phyloP scores from a whole-genome alignment of 129 eudicot species.

The Apium graveolens region DNA sequence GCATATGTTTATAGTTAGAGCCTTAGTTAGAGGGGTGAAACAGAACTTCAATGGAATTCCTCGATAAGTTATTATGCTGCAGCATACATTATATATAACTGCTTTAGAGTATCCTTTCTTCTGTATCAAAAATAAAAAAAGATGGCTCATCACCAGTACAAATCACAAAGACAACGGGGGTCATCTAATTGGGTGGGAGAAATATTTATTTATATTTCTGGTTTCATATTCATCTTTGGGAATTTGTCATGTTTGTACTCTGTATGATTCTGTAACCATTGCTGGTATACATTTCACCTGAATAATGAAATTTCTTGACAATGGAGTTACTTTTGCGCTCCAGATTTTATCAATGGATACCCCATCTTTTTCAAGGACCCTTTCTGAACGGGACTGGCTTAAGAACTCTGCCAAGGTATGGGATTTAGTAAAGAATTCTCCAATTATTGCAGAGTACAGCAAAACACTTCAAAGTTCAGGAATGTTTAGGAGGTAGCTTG shows the following conservation, averaged over 20 bases:
- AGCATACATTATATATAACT: not conserved
- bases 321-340: not conserved
- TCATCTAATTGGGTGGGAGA: not conserved
- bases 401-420: slow-evolving; percentile 88
- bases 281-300: not conserved
- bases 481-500: slow-evolving; percentile 58
- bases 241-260: not conserved
- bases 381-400: slow-evolving; percentile 95
- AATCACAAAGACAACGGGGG: not conserved
- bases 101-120: not conserved
- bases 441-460: slow-evolving; percentile 59
- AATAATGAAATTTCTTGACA: not conserved
- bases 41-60: not conserved
- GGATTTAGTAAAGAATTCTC: slow-evolving; percentile 81
- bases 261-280: not conserved
- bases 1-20: not conserved
- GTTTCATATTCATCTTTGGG: not conserved
- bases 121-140: not conserved
- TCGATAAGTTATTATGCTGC: not conserved
- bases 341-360: slow-evolving; percentile 72
- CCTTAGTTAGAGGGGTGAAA: not conserved
- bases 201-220: not conserved
- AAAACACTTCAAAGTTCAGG: slow-evolving; percentile 74
- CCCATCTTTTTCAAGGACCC: slow-evolving; percentile 77
- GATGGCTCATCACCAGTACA: not conserved